A percentile compares a stretch with the other conserved stretches of the same genome.
These are phyloP conservation scores for Chlorella vulgaris DNA, from an alignment of 139 green algal genomes.

Conservation along the genomic window DNA sequence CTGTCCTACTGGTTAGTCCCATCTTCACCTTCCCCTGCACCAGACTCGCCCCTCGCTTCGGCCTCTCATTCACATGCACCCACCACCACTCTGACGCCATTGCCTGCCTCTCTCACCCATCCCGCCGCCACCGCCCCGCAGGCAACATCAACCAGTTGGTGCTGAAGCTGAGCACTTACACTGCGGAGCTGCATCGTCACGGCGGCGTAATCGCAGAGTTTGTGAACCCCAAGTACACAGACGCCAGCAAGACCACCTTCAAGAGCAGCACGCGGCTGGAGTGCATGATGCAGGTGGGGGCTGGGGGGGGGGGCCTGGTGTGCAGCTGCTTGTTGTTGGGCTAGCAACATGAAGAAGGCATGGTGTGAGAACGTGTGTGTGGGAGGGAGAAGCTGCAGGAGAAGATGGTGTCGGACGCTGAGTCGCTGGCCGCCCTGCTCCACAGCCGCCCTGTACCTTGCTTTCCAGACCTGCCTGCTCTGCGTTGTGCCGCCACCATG, in stretches of 20 bases:
- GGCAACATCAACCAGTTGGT: constrained; percentile 98
- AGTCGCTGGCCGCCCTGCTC: background rate
- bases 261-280: constrained; percentile 96
- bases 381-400: background rate
- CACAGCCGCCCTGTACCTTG: background rate
- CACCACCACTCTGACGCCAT: background rate
- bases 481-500: background rate
- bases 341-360: no score
- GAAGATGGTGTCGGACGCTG: background rate
- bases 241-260: constrained; percentile 87
- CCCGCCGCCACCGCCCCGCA: constrained; percentile 4
- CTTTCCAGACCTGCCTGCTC: background rate
- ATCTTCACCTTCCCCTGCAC: no score
- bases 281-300: constrained; percentile 98
- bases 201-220: constrained; percentile 95
- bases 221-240: constrained; percentile 98
- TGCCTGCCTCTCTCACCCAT: background rate
- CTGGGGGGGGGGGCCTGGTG: no score
- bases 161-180: constrained; percentile 83
- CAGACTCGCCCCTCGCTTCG: no score
- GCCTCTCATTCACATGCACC: background rate
- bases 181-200: constrained; percentile 69
- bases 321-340: background rate
- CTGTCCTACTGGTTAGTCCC: no score
- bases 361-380: no score